These are phyloP conservation scores for Pichia insulana DNA, from an alignment of 805 yeast species.

Conservation along the genomic window DNA sequence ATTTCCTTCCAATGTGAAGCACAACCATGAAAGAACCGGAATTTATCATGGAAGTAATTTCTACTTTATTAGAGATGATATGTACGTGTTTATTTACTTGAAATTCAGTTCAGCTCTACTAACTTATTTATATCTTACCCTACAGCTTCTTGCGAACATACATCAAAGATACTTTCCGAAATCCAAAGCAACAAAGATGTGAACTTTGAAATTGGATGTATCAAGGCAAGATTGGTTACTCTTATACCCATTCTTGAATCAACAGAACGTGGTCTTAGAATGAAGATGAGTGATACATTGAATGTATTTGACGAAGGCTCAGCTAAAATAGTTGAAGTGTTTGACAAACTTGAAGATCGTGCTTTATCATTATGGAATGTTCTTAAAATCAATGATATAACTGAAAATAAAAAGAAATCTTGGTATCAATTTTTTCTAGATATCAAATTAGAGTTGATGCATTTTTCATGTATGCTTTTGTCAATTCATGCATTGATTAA, in stretches of 20 bases:
- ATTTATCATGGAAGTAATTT: background rate
- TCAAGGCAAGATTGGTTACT: conserved; percentile 12
- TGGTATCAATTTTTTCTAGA: background rate
- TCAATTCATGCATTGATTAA: conserved; percentile 25
- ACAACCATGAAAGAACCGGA: background rate
- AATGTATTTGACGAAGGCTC: background rate
- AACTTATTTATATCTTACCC: no score
- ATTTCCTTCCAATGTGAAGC: background rate
- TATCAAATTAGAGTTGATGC: conserved; percentile 13
- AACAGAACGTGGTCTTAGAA: conserved; percentile 10
- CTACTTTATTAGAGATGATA: conserved; percentile 7
- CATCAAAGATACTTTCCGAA: conserved; percentile 1
- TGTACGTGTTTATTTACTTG: conserved; percentile 1
- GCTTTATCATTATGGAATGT: conserved; percentile 33
- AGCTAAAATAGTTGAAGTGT: background rate
- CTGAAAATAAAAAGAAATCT: no score
- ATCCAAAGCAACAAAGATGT: conserved; percentile 10
- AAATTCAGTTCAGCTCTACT: no score
- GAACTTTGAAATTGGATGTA: conserved; percentile 13
- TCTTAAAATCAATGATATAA: conserved; percentile 14
- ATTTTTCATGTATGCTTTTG: conserved; percentile 26
- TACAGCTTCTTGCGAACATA: conserved; percentile 13
- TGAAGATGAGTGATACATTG: background rate
- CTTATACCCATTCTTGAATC: conserved; percentile 12
- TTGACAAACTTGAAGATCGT: conserved; percentile 4